Percentiles rank a stretch among this genome's conserved stretches.
Conservation (phyloP, 768 basidiomycete species). For the Xerocomus potaroensis region DNA sequence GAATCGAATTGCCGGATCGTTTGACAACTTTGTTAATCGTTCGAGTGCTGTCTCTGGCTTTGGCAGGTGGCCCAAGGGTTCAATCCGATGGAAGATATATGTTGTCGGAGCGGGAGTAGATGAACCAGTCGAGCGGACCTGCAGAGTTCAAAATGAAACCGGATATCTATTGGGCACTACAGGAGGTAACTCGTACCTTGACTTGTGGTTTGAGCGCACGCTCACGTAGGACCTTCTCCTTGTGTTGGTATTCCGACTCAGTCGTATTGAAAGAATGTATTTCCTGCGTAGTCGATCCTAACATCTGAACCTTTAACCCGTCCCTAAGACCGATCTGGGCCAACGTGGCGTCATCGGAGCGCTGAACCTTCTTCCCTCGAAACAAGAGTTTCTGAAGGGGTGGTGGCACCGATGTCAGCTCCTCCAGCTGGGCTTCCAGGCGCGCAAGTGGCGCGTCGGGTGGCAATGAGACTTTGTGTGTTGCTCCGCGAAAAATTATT, state of each 20-base stretch:
- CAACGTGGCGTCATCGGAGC: conserved; percentile 30
- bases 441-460: conserved; percentile 46
- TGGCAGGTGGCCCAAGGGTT: conserved; percentile 61
- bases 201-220: conserved; percentile 52
- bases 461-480: conserved; percentile 45
- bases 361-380: conserved; percentile 55
- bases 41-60: conserved; percentile 52
- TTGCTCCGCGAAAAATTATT: conserved; percentile 46
- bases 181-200: conserved; percentile 43
- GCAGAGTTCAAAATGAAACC: neutral
- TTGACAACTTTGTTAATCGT: conserved; percentile 53
- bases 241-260: conserved; percentile 54
- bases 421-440: conserved; percentile 51
- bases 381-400: conserved; percentile 67
- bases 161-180: neutral
- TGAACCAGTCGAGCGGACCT: conserved; percentile 57
- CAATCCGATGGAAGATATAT: conserved; percentile 62
- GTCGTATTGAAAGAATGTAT: conserved; percentile 48
- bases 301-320: conserved; percentile 64
- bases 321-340: conserved; percentile 54
- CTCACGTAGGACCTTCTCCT: conserved; percentile 56
- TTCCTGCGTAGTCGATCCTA: conserved; percentile 62
- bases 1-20: conserved; percentile 68
- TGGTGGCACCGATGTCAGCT: conserved; percentile 63
- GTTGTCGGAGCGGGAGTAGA: conserved; percentile 35